Base-by-base conservation (phyloP, 331 rosid species). In the Malus hybrid region DNA sequence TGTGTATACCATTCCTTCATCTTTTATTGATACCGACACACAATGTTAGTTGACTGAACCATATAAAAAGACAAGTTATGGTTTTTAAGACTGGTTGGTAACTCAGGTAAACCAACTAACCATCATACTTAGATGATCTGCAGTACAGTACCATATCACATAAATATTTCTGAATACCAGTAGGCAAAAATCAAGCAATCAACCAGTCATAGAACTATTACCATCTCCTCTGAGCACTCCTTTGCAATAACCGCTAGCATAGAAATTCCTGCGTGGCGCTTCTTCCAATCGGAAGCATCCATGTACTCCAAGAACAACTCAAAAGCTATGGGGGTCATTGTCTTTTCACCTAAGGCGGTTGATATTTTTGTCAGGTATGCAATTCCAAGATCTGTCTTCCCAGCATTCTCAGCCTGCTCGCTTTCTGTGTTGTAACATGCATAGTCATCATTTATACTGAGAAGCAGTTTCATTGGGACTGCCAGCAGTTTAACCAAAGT, bases 391-490 rank as follows among this genome's bases (percentile, higher is more conserved):
- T 56, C 67, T 63, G 22, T 22, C 52, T 13, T 57, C 42, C 76
- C 76, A 14, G 27, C 67, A 72, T 72, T 72, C 76, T 13, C 75
- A 55, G 32, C 52, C 33, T 31, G 65, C 65, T 55, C 20, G 7
- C 65, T 71, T 71, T 34, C 76, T 10, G 3, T 20, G 67, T 72
- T 57, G 67, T 20, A 34, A 29, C 52, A 56, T 34, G 14, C 34
- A 56, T 20, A 14, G 54, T 72, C 54, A 13, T 72, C 76, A 24
- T 20, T 57, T 72, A 72, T 22, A 13, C 54, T 14, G 34, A 32
- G 67, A 72, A 72, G 76, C 67, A 56, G 66, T 72, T 72, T 62
- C 76, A 72, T 15, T 56, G 76, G 18, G 67, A 62, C 39, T 5
- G 10, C 24, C 55, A 72, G 24, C 20, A 72, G 67, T 65, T 44